Base-by-base conservation (phyloP, 352 stramenopile genomes). In the Phytophthora quininea region DNA sequence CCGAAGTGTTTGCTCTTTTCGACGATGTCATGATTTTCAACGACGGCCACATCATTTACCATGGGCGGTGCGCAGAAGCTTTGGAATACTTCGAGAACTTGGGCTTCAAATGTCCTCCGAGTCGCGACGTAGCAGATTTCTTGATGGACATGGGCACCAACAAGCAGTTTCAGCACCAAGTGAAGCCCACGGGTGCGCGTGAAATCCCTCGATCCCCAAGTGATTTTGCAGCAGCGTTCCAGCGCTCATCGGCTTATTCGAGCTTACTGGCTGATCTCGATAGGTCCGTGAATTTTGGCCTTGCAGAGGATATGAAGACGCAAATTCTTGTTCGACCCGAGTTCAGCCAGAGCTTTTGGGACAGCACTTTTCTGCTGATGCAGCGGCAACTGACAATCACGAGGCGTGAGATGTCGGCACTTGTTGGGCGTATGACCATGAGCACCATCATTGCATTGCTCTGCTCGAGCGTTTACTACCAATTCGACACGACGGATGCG, bases 351-450 rank as follows among this genome's bases (percentile, higher is more conserved):
- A 35, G 14, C 3, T 74, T 66, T 15, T 66, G 32, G 43, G 27
- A 31, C 4, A 63, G 43, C 68, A 80, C 11, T 69, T 86, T 38
- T 62, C 82, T 30, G 68, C 31, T 59, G 2, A 46, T 58, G 4
- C 62, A 52, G 15, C 73, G 87, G 1, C 74, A 86, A 46, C 60
- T 87, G 15, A 75, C 63, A 8, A 53, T 93, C 3, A 88, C 73
- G 72, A 38, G 15, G 12, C 49, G 50, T 6, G 59, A 73, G 24
- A 38, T 33, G 11, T 40, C 38, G 1, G 69, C 56, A 29, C 42
- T 75, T 5, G 31, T 55, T 31, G 58, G 51, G 29, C 60, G 67
- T 12, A 14, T 46, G 14, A 33, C 50, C 14, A 48, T 66, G 4
- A 48, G 58, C n/a, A 47, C 69, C 15, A 45, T 73, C 14, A 43